Conservation (phyloP, 805 yeast species). For the Candida tammaniensis region DNA sequence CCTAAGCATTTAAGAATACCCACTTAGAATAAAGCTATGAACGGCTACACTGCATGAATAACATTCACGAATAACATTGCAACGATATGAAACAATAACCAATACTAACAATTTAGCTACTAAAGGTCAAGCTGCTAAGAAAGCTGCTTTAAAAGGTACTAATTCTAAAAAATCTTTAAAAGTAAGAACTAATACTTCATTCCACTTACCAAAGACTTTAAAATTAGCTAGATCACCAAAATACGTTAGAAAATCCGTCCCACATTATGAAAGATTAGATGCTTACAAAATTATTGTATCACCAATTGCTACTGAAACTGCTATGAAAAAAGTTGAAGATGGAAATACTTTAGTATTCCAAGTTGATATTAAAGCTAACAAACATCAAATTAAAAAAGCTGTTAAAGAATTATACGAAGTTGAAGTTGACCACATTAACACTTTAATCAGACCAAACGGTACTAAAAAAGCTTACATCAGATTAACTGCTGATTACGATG, state of each 20-base stretch:
- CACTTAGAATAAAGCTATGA: too few relatives aligned
- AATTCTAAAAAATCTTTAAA: conserved; percentile 85
- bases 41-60: too few relatives aligned
- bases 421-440: conserved; percentile 91
- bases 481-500: conserved; percentile 98
- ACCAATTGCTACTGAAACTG: conserved; percentile 97
- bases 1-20: too few relatives aligned
- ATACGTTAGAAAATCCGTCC: conserved; percentile 93
- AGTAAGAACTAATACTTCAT: conserved; percentile 92
- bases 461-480: conserved; percentile 99
- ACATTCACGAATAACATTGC: too few relatives aligned
- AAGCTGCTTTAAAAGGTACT: conserved; percentile 97
- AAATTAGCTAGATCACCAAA: conserved; percentile 91
- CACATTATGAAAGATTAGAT: conserved; percentile 96
- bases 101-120: conserved; percentile 24
- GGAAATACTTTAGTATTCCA: conserved; percentile 99
- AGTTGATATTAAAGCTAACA: conserved; percentile 96
- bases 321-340: conserved; percentile 99
- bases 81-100: not conserved
- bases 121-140: conserved; percentile 97
- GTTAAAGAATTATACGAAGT: conserved; percentile 98
- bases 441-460: conserved; percentile 98
- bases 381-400: conserved; percentile 96
- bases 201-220: conserved; percentile 97
- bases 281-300: conserved; percentile 90